Evolutionary conservation across 2,329 filamentous ascomycete species (phyloP).

Genomic region (Trematosphaeria pertusa): DNA sequence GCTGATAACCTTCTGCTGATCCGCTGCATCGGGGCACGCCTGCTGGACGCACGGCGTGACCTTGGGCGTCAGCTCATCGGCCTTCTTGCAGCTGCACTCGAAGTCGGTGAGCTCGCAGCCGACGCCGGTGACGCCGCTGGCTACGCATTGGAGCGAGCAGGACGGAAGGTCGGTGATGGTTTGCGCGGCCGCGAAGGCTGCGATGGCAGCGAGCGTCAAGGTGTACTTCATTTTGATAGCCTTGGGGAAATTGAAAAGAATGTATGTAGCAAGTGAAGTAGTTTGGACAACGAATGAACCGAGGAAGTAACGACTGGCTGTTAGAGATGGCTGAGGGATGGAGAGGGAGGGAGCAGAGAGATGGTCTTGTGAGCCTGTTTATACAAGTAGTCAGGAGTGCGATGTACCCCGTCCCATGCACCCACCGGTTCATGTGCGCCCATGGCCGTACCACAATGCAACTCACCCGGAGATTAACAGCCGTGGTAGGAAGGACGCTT

Average conservation of each 20-base stretch:
- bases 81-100: conserved; percentile 55
- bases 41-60: conserved; percentile 54
- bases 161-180: conserved; percentile 47
- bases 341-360: too few relatives aligned
- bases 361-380: too few relatives aligned
- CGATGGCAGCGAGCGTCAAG: conserved; percentile 39
- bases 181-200: conserved; percentile 50
- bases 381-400: too few relatives aligned
- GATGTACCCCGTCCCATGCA: too few relatives aligned
- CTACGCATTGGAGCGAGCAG: conserved; percentile 47
- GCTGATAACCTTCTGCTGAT: conserved; percentile 41
- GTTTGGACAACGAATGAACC: too few relatives aligned
- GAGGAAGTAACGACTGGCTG: too few relatives aligned
- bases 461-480: too few relatives aligned
- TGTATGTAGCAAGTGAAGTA: not conserved
- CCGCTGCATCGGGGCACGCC: conserved; percentile 42
- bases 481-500: too few relatives aligned
- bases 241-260: conserved; percentile 6
- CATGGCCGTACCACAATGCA: too few relatives aligned
- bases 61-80: conserved; percentile 42
- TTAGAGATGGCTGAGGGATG: too few relatives aligned
- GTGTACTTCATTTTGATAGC: conserved; percentile 34
- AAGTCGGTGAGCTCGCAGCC: conserved; percentile 53
- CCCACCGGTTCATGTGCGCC: too few relatives aligned
- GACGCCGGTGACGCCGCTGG: conserved; percentile 37